Percentiles rank a stretch among this genome's conserved stretches.
phyloP scores from a whole-genome alignment of 1,284 basidiomycete genomes.

The Moesziomyces aphidis region DNA sequence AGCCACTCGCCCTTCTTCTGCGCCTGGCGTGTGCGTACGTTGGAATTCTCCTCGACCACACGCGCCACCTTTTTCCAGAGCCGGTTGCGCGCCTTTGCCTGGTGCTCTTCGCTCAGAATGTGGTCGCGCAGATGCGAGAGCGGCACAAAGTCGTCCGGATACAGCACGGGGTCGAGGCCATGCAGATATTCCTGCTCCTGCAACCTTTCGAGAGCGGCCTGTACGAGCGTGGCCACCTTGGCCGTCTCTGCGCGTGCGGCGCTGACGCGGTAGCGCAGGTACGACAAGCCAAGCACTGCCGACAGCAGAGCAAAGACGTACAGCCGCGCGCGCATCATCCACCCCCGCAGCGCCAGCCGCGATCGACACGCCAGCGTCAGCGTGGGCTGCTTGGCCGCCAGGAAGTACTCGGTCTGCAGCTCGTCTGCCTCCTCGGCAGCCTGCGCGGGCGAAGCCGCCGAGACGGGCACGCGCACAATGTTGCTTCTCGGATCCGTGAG shows the following conservation, averaged over 20 bases:
- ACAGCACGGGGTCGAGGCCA: constrained; percentile 83
- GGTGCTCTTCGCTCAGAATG: constrained; percentile 84
- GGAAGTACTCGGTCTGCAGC: constrained; percentile 11
- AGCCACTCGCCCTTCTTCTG: constrained; percentile 81
- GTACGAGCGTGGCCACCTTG: constrained; percentile 43
- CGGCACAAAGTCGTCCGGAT: constrained; percentile 83
- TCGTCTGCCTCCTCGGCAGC: constrained; percentile 2
- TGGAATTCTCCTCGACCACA: constrained; percentile 92
- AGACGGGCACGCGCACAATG: constrained; percentile 26
- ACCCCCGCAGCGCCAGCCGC: constrained; percentile 37
- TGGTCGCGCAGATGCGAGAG: constrained; percentile 91
- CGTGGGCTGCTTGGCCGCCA: constrained; percentile 35
- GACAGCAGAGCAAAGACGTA: constrained; percentile 27
- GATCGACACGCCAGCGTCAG: constrained; percentile 42
- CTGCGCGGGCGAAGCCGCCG: constrained; percentile 4
- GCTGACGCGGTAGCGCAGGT: constrained; percentile 27
- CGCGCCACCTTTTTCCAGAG: constrained; percentile 89
- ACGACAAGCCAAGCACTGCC: constrained; percentile 2
- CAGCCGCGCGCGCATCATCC: constrained; percentile 33
- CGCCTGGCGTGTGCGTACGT: constrained; percentile 87
- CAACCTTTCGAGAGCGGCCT: constrained; percentile 46
- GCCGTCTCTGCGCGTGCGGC: constrained; percentile 15
- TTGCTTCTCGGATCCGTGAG: constrained; percentile 44
- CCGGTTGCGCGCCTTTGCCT: constrained; percentile 75
- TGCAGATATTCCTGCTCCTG: constrained; percentile 77